Evolutionary conservation across 495 filamentous ascomycete species (phyloP).

Genomic region (Copromyces sp.): DNA sequence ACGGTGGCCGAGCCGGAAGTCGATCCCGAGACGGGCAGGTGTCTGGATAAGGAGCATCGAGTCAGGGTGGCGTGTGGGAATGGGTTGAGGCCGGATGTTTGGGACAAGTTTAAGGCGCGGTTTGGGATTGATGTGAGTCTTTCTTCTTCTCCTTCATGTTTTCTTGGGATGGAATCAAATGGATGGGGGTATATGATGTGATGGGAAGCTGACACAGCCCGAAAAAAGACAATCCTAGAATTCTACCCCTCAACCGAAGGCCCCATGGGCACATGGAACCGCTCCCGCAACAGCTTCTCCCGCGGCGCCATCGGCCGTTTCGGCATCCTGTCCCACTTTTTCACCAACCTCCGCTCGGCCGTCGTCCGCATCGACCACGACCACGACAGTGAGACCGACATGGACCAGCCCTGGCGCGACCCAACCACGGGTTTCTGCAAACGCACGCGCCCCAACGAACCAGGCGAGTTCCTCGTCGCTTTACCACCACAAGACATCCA

Average conservation of each 20-base stretch:
- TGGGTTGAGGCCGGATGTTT: constrained; percentile 84
- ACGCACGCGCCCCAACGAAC: constrained; percentile 46
- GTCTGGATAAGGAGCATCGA: constrained; percentile 65
- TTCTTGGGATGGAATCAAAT: too few species aligned
- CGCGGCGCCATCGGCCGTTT: constrained; percentile 74
- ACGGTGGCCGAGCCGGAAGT: constrained; percentile 58
- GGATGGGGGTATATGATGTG: too few species aligned
- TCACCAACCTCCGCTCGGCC: constrained; percentile 37
- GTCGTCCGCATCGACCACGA: constrained; percentile 57
- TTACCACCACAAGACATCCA: constrained; percentile 56
- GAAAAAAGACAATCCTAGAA: constrained; percentile 57
- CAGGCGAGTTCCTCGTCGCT: constrained; percentile 68
- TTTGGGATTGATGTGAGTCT: constrained; percentile 57
- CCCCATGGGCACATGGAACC: constrained; percentile 59
- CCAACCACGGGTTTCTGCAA: constrained; percentile 63
- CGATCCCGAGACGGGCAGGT: constrained; percentile 54
- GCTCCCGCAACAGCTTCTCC: constrained; percentile 58
- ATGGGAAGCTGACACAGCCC: background rate
- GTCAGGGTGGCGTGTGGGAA: constrained; percentile 79
- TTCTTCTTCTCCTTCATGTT: too few species aligned
- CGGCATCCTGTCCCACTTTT: constrained; percentile 46
- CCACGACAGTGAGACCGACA: constrained; percentile 46
- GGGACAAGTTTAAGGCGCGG: constrained; percentile 75
- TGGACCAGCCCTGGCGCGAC: constrained; percentile 63
- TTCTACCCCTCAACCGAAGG: constrained; percentile 90